Base-by-base conservation (phyloP, 2,329 filamentous ascomycete genomes). In the Ophiocordyceps polyrhachis-furcata region DNA sequence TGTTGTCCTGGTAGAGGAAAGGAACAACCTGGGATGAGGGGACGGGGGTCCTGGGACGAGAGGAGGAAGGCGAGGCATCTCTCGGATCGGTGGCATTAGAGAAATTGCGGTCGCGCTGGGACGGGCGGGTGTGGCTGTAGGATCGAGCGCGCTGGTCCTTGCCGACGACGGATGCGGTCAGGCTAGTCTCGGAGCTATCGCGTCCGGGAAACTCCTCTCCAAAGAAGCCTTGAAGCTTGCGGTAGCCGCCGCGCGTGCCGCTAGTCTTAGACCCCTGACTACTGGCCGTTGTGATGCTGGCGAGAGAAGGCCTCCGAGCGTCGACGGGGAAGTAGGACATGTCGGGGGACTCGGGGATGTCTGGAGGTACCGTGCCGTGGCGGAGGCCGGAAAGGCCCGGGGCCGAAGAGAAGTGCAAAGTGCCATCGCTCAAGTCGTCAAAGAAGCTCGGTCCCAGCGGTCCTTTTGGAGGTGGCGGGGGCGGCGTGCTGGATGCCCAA, bases 1-100 rank as follows among this genome's bases (percentile, higher is more conserved):
- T 58, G 47, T 63, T 64, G 48, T 91, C 85, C 62, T 96, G 91
- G 58, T 91, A 96, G 49, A 93, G 73, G 72, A 94, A 98, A n/a
- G 91, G 91, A 37, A 93, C 91, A 47, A 98, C 87, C 62, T 96
- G 89, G 56, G 85, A 91, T 13, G 84, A 85, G 40, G 84, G 84
- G 44, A 87, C 71, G 13, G 88, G 87, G n/a, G 85, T 93, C 53
- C 82, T 74, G 42, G 88, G 85, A 52, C 85, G 73, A 25, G 83
- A 87, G 29, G 76, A 77, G 44, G 75, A 73, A 38, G 86, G 86
- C 44, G 88, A 93, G 41, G 71, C 72, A 50, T 88, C 81, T 48
- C 79, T 70, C 50, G 79, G 74, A 56, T 91, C 77, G 45, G 77
- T 79, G 44, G 75, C 76, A 61, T 76, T 78, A 44, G 88, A 95